Base-by-base conservation (phyloP, 768 basidiomycete genomes). In the Pleurotus djamor region DNA sequence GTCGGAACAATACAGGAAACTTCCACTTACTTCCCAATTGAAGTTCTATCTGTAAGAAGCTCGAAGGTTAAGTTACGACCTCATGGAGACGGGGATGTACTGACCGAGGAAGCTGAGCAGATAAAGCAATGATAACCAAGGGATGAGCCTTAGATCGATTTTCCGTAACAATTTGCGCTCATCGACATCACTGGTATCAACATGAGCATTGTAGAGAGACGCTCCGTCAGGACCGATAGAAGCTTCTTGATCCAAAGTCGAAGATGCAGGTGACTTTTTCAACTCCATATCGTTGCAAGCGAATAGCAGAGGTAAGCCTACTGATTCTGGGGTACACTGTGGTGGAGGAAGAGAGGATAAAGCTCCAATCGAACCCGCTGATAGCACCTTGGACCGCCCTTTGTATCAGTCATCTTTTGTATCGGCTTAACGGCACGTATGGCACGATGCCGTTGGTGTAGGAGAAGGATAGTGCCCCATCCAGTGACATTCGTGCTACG, bases 71-170 rank as follows among this genome's bases (percentile, higher is more conserved):
- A 33, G 44, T 75, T 75, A 55, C 41, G 16, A 60, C 60, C n/a
- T 10, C 9, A 41, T 41, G 38, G n/a, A 52, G 38, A 57, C 62
- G 84, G 83, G 38, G 81, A 83, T 58, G 83, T 79, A 58, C 80
- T 82, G 61, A 82, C 57, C 86, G 71, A 56, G 54, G 77, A 91
- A 92, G 64, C 86, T 87, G 41, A 93, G 75, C 38, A 92, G 75
- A 71, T 92, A 92, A 64, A 94, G 71, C 56, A 94, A 79, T 4
- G 89, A 86, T 43, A 89, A 67, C 89, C 88, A 90, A 8, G 87
- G 84, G 38, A 88, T 78, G 61, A 88, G 78, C n/a, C 80, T 79
- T 59, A 77, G 63, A 70, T 89, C 88, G 49, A 91, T 79, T 72
- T 89, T 92, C 65, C 89, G 76, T 61, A 92, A 67, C 61, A 92